Evolutionary conservation across 441 rosid genomes (phyloP).

Genomic region (Pelargonium citronellum): DNA sequence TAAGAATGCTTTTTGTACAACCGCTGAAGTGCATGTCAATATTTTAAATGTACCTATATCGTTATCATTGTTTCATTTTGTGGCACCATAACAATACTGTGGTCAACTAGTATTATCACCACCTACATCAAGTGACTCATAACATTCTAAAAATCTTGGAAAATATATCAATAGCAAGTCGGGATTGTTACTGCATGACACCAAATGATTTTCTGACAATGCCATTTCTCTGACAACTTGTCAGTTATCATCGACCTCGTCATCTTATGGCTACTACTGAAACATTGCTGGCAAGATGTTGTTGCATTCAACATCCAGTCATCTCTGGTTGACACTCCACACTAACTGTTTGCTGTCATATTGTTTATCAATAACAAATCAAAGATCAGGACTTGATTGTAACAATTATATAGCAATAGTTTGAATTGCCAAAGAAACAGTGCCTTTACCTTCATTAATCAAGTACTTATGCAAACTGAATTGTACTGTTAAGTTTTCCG

Average conservation of each 20-base stretch:
- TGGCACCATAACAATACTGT: no score
- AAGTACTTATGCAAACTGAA: neutral
- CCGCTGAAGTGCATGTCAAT: neutral
- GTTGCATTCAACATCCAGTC: neutral
- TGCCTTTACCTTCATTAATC: neutral
- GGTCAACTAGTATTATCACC: neutral
- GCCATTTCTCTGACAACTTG: neutral
- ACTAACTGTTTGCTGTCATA: neutral
- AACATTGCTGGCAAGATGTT: neutral
- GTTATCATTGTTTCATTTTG: neutral
- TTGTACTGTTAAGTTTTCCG: conserved; percentile 2
- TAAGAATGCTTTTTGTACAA: neutral
- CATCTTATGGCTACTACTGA: neutral
- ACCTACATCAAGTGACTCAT: neutral
- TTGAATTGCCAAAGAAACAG: conserved; percentile 3
- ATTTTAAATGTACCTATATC: neutral
- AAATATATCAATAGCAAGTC: neutral
- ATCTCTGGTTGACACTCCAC: neutral
- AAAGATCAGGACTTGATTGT: neutral
- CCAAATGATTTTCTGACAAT: neutral
- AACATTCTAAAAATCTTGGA: neutral
- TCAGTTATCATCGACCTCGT: neutral
- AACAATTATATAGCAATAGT: neutral
- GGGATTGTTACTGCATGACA: neutral
- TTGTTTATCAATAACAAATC: neutral